Base-by-base conservation (phyloP, 2,329 filamentous ascomycete genomes). In the Talaromyces sp. region DNA sequence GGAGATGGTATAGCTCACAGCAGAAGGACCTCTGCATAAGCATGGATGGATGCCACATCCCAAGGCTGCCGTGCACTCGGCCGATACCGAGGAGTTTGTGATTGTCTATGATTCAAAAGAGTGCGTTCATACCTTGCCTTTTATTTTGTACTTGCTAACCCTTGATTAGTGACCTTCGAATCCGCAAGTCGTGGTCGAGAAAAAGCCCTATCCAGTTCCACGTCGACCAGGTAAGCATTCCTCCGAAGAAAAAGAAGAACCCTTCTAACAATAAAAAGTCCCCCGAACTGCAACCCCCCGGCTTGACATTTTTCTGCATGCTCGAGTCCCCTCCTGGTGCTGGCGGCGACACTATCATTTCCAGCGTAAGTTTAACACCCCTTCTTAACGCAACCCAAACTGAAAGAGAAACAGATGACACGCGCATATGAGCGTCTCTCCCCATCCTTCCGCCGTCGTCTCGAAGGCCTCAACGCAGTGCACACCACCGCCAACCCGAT, bases 321-420 rank as follows among this genome's bases (percentile, higher is more conserved):
- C 61, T 68, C 29, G 62, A 62, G 17, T 56, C 54, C 2, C 58
- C 64, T 1, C 67, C 69, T 1, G 65, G 62, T 27, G 55, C 64
- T 1, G 71, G 71, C 9, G 71, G 71, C 9, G 71, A 73, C 60
- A 73, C 71, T 0, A 58, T 66, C 6, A 72, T 67, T 59, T 66
- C 65, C 6, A 67, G 66, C 29, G 54, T 56, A 26, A 14, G 35
- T 29, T 43, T 27, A 7, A 12, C 2, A 17, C 17, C 31, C 32
- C 53, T 12, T 17, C 21, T 6, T 26, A 26, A 26, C 26, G 26
- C 26, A 26, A 5, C 26, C 3, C 26, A 29, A 17, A 19, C 53
- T 41, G 2, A n/a, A n/a, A 55, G n/a, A 31, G 5, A 26, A 21
- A 5, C 11, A 56, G 54, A 65, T 67, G 56, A 66, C 67, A 26